Evolutionary conservation across 2,329 filamentous ascomycete genomes (phyloP).

Genomic region (Pseudofabraea citricarpa): DNA sequence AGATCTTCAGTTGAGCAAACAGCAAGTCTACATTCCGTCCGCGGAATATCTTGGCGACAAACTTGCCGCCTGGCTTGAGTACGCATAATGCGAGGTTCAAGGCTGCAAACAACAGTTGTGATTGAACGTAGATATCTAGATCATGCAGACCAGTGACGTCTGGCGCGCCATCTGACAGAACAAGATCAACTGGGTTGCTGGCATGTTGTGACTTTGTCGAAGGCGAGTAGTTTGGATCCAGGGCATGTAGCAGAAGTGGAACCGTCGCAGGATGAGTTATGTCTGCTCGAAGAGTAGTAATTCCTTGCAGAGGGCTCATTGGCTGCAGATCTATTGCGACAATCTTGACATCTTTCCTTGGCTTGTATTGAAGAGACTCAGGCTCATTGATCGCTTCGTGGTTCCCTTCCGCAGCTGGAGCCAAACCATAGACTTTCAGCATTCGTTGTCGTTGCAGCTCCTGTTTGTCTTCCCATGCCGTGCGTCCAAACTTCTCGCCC

Average conservation of each 20-base stretch:
- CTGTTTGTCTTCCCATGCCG: conserved; percentile 83
- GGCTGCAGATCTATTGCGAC: conserved; percentile 95
- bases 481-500: conserved; percentile 81
- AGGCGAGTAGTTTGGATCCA: conserved; percentile 67
- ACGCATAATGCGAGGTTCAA: conserved; percentile 92
- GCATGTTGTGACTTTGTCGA: conserved; percentile 45
- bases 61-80: conserved; percentile 86
- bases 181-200: conserved; percentile 80
- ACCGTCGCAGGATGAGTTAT: conserved; percentile 97
- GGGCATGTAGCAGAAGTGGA: conserved; percentile 76
- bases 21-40: conserved; percentile 93
- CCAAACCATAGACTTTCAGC: conserved; percentile 32
- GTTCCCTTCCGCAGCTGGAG: conserved; percentile 12
- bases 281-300: conserved; percentile 87
- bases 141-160: conserved; percentile 97
- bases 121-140: conserved; percentile 96
- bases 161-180: conserved; percentile 91
- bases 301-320: conserved; percentile 89
- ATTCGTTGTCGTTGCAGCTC: conserved; percentile 59
- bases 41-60: conserved; percentile 96
- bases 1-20: conserved; percentile 87
- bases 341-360: conserved; percentile 77
- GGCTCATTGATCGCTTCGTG: conserved; percentile 27
- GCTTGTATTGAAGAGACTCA: conserved; percentile 27
- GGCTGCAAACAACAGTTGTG: conserved; percentile 88